These are phyloP conservation scores for Scolecobasidium constrictum DNA, from an alignment of 2,329 filamentous ascomycete genomes.

Conservation along the genomic window DNA sequence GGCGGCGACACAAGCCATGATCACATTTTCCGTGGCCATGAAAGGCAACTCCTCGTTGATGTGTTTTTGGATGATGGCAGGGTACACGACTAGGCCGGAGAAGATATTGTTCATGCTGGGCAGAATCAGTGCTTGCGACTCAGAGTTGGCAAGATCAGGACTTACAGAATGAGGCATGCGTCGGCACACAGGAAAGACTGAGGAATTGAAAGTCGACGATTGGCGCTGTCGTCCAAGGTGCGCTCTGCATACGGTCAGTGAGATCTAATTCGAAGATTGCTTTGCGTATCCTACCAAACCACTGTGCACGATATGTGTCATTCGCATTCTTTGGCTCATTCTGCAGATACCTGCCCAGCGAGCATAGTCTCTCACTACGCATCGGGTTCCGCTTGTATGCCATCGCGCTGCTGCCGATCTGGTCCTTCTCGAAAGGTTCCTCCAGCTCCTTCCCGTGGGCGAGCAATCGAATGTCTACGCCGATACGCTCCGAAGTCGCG, in stretches of 20 bases:
- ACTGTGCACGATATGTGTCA: conserved; percentile 61
- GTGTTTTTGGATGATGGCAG: conserved; percentile 55
- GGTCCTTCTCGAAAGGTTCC: conserved; percentile 69
- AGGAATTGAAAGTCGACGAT: conserved; percentile 45
- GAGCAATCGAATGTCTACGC: conserved; percentile 62
- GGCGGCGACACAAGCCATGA: conserved; percentile 65
- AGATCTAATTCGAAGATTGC: too few relatives aligned
- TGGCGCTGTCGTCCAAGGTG: conserved; percentile 66
- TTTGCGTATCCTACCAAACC: conserved; percentile 71
- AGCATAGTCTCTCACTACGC: conserved; percentile 51
- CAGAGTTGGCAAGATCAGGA: neutral
- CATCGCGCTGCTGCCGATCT: conserved; percentile 56
- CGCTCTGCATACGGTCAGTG: too few relatives aligned
- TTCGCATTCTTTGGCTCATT: conserved; percentile 45
- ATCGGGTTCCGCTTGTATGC: conserved; percentile 56
- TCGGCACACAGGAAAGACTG: conserved; percentile 39
- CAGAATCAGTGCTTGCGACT: neutral
- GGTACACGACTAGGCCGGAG: conserved; percentile 63
- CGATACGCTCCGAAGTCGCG: conserved; percentile 66
- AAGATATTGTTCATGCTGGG: conserved; percentile 58
- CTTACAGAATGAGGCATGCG: conserved; percentile 45
- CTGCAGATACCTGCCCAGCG: conserved; percentile 44
- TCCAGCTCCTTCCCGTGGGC: conserved; percentile 70
- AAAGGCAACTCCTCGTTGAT: conserved; percentile 74
- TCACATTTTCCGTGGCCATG: conserved; percentile 63